phyloP scores from a whole-genome alignment of 2,329 filamentous ascomycete genomes.

The Stagonosporopsis chrysanthemi region DNA sequence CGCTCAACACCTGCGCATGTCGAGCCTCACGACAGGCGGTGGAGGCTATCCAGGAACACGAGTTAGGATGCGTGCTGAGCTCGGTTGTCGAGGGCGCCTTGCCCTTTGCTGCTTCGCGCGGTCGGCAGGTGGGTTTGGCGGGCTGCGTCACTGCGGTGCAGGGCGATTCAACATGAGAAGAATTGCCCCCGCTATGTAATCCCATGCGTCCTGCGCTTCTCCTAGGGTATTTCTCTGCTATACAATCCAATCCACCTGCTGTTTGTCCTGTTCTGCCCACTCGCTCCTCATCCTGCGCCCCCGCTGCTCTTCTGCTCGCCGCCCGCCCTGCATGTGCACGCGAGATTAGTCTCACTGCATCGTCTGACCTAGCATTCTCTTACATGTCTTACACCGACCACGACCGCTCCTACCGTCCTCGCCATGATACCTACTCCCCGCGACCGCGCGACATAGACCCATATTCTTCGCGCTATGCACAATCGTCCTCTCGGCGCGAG shows the following conservation, averaged over 20 bases:
- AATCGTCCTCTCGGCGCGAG: constrained; percentile 6
- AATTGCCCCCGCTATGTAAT: constrained; percentile 19
- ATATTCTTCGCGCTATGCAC: constrained; percentile 11
- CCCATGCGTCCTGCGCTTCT: background rate
- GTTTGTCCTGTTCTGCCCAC: background rate
- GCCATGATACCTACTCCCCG: constrained; percentile 13
- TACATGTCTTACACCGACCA: constrained; percentile 39
- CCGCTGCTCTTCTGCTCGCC: background rate
- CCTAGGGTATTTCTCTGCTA: constrained; percentile 9
- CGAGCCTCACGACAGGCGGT: constrained; percentile 11
- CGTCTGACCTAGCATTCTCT: constrained; percentile 15
- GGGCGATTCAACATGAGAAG: constrained; percentile 14
- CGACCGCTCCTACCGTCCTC: constrained; percentile 29
- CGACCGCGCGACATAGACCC: constrained; percentile 33
- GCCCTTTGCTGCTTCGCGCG: constrained; percentile 3
- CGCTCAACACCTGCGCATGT: background rate
- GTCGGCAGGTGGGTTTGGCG: constrained; percentile 2
- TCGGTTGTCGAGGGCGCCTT: constrained; percentile 11
- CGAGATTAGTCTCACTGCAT: constrained; percentile 5
- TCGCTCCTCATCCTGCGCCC: background rate
- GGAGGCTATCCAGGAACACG: constrained; percentile 10
- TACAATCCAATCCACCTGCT: background rate
- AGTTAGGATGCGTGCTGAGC: constrained; percentile 5
- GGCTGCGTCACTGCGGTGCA: constrained; percentile 18
- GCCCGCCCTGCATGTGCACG: constrained; percentile 13